phyloP scores from a whole-genome alignment of 169 alveolate species.

The Theileria parva region DNA sequence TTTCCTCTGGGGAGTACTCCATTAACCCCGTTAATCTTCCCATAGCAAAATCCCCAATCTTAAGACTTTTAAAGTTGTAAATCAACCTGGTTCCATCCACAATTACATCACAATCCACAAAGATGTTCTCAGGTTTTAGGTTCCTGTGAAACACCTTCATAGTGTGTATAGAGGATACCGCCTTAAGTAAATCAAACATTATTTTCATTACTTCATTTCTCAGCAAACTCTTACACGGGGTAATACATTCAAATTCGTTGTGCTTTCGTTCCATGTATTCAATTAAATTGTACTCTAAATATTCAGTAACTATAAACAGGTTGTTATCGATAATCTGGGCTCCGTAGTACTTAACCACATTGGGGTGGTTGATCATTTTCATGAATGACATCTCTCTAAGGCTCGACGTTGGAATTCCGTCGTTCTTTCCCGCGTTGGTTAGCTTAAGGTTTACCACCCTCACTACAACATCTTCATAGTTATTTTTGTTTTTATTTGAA shows the following conservation, averaged over 20 bases:
- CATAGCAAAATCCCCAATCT: slow-evolving; percentile 42
- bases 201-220: slow-evolving; percentile 29
- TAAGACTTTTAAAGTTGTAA: slow-evolving; percentile 5
- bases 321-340: slow-evolving; percentile 59
- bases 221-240: background rate
- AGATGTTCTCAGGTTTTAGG: slow-evolving; percentile 77
- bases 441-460: slow-evolving; percentile 8
- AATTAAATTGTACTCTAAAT: slow-evolving; percentile 33
- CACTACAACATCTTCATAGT: slow-evolving; percentile 8
- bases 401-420: slow-evolving; percentile 17
- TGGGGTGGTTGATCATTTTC: slow-evolving; percentile 49
- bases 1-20: slow-evolving; percentile 44
- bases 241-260: slow-evolving; percentile 3
- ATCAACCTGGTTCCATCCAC: slow-evolving; percentile 2
- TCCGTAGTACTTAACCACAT: slow-evolving; percentile 55
- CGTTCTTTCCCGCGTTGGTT: background rate
- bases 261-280: slow-evolving; percentile 46
- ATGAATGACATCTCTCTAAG: slow-evolving; percentile 56
- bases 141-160: slow-evolving; percentile 69
- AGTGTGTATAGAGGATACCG: slow-evolving; percentile 33
- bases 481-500: background rate
- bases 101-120: slow-evolving; percentile 50
- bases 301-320: slow-evolving; percentile 57
- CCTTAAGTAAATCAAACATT: slow-evolving; percentile 32
- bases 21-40: slow-evolving; percentile 11